A percentile compares a stretch with the other conserved stretches of the same genome.
Conservation (phyloP, 495 filamentous ascomycete species). For the Trichoderma asperelloides region DNA sequence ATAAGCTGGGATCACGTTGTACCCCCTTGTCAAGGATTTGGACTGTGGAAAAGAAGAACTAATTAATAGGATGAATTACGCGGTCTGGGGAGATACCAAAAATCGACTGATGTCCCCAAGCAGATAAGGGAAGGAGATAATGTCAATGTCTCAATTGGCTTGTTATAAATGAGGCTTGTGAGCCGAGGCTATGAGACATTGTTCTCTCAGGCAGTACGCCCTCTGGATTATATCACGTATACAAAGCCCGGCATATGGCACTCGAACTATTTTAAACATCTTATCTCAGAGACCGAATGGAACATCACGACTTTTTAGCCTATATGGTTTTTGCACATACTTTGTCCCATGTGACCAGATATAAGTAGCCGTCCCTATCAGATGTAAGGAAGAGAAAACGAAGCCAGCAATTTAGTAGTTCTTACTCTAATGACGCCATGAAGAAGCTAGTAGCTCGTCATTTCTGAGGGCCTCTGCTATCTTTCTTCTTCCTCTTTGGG, state of each 20-base stretch:
- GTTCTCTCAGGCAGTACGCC: too few relatives aligned
- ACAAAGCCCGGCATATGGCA: not conserved
- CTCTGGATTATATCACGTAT: not conserved
- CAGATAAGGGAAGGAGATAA: too few relatives aligned
- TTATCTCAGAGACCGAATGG: not conserved
- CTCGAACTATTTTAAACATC: not conserved
- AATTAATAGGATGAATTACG: too few relatives aligned
- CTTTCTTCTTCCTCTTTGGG: not conserved
- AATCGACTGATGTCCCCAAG: too few relatives aligned
- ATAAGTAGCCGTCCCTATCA: too few relatives aligned
- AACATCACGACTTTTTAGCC: not conserved
- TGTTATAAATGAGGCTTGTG: too few relatives aligned
- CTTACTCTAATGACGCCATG: not conserved
- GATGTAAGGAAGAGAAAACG: not conserved
- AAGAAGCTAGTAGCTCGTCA: not conserved
- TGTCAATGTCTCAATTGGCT: too few relatives aligned
- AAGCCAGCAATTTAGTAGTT: not conserved
- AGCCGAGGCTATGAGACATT: too few relatives aligned
- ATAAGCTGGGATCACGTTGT: too few relatives aligned
- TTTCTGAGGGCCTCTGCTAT: not conserved
- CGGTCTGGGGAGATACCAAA: too few relatives aligned
- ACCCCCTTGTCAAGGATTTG: too few relatives aligned
- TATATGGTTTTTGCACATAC: not conserved
- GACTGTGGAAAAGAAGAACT: too few relatives aligned
- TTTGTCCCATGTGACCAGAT: not conserved